These are phyloP conservation scores for Arthrinium puccinioides DNA, from an alignment of 2,329 filamentous ascomycete species.

Conservation along the genomic window DNA sequence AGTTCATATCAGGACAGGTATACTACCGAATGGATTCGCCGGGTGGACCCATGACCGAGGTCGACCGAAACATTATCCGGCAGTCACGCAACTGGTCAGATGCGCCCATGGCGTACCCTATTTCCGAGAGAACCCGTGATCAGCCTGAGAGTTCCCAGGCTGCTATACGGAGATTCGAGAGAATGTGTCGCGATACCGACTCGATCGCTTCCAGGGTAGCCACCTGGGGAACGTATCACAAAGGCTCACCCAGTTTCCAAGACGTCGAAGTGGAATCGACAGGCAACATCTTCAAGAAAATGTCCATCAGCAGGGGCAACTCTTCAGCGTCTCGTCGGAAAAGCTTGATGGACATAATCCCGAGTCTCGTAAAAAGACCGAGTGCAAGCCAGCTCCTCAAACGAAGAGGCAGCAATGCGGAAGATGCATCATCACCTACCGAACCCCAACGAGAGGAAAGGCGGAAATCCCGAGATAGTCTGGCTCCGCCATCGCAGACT, in stretches of 20 bases:
- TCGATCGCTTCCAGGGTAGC: constrained; percentile 57
- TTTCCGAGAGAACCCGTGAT: constrained; percentile 23
- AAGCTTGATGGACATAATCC: constrained; percentile 46
- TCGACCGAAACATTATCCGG: constrained; percentile 43
- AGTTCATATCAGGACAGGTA: constrained; percentile 37
- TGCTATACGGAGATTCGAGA: constrained; percentile 46
- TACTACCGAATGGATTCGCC: constrained; percentile 34
- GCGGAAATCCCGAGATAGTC: constrained; percentile 37
- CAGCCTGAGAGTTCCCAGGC: constrained; percentile 46
- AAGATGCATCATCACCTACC: constrained; percentile 2
- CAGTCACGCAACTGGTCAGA: constrained; percentile 41
- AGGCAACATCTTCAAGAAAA: constrained; percentile 56
- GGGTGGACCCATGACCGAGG: constrained; percentile 31
- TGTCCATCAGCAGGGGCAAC: constrained; percentile 44
- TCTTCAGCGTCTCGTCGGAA: constrained; percentile 31
- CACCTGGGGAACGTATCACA: constrained; percentile 63
- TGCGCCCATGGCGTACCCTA: constrained; percentile 37
- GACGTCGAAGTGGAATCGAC: constrained; percentile 54
- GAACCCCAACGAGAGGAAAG: constrained; percentile 15
- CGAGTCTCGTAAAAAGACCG: constrained; percentile 41
- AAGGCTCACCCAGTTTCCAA: constrained; percentile 51
- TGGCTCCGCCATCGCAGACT: constrained; percentile 43
- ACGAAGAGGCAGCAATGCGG: constrained; percentile 15
- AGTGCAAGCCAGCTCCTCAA: constrained; percentile 32
- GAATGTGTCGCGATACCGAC: constrained; percentile 45